Evolutionary conservation across 148 eudicot genomes (phyloP), one percentile per base, ranked within the genome.

Genomic region (Bassia scoparia): DNA sequence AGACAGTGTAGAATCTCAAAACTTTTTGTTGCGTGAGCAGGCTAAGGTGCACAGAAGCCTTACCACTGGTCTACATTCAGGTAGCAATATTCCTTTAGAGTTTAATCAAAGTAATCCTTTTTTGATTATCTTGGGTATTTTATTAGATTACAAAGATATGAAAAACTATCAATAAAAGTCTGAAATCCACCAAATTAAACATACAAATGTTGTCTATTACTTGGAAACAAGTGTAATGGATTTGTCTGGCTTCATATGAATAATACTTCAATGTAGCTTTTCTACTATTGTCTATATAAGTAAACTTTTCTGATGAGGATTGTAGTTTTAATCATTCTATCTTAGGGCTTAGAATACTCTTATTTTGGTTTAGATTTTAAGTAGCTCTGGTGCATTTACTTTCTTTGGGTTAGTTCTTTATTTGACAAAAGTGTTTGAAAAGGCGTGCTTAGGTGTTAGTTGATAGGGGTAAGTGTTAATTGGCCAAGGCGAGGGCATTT

Each of bases 61-160:
- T 91, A 95, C 74, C 74, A 66, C 76, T 66, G 98, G 98, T 66
- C 98, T 62, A 70, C 8, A 71, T 95, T 95, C 84, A 81, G 85
- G 98, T 91, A 87, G 37, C 79, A 59, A 33, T 58, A 34, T 26
- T 61, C 46, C 30, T 31, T 63, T 60, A 14, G 53, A n/a, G n/a
- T n/a, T n/a, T n/a, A n/a, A n/a, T 23, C 29, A 52, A 50, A 31
- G 11, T 38, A 27, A 54, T 63, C 26, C 43, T 29, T 54, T 34
- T 11, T 76, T 54, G 41, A 8, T 38, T 68, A 6, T 71, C 18
- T 33, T 27, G 59, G 52, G 24, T 17, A 23, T 18, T 34, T 41
- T 27, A 20, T 68, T 1, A 34, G 9, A 61, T 48, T 6, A 33
- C 30, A 31, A 24, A 3, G 2, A 46, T 29, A 61, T 33, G n/a